phyloP scores from a whole-genome alignment of 1,284 basidiomycete genomes.

The Moniliophthora roreri region DNA sequence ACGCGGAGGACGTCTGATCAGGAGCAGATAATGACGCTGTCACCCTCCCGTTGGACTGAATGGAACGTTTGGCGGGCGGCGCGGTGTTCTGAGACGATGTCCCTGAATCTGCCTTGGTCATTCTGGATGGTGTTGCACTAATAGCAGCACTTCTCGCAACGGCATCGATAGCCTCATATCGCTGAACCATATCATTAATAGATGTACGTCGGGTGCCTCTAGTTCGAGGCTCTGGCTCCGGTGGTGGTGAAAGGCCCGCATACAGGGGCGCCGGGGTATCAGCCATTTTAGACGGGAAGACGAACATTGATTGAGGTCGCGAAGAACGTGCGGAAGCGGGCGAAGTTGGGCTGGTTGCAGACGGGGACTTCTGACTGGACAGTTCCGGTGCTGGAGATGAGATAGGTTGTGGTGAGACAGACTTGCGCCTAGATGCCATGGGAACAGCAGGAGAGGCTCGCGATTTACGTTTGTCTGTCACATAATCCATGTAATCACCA shows the following conservation, averaged over 20 bases:
- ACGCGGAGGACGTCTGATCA: background rate
- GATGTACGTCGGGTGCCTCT: slow-evolving; percentile 58
- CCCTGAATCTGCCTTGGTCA: slow-evolving; percentile 1
- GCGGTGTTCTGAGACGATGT: background rate
- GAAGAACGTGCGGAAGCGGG: slow-evolving; percentile 34
- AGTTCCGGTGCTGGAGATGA: background rate
- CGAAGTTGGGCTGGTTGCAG: slow-evolving; percentile 26
- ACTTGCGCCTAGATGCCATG: slow-evolving; percentile 3
- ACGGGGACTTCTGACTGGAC: slow-evolving; percentile 22
- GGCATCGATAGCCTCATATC: slow-evolving; percentile 65
- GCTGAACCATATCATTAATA: slow-evolving; percentile 80
- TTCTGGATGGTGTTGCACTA: slow-evolving; percentile 1
- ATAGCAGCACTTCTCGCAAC: slow-evolving; percentile 12
- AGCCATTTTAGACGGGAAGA: slow-evolving; percentile 57
- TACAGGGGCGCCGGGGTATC: slow-evolving; percentile 30
- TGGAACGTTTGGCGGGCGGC: background rate
- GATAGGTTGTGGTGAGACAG: slow-evolving; percentile 11
- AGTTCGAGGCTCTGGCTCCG: slow-evolving; percentile 37
- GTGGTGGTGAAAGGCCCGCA: slow-evolving; percentile 43
- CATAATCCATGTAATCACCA: slow-evolving; percentile 1
- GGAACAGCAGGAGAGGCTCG: slow-evolving; percentile 8
- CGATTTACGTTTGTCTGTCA: slow-evolving; percentile 10
- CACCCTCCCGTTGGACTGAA: background rate
- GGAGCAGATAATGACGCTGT: background rate
- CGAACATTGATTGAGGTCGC: slow-evolving; percentile 76